Base-by-base conservation (phyloP, 306 rosid species). In the Carpinus viminea region DNA sequence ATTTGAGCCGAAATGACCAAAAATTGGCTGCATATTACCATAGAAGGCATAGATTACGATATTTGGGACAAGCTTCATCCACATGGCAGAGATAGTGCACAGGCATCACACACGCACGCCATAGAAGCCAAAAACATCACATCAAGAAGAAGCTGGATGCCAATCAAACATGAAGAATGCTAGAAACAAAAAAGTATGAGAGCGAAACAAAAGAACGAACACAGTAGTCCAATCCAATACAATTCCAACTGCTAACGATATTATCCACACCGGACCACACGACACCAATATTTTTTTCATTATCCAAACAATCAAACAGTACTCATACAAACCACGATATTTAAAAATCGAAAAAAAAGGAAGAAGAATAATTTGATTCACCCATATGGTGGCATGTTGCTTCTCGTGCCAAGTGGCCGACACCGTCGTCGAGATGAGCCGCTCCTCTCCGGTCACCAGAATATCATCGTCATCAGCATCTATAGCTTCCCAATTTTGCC, bases 341-440 rank as follows among this genome's bases (percentile, higher is more conserved):
- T 2, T 12, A 57, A 2, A 26, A 21, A 41, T 5, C 18, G 0
- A 36, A 31, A 24, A 50, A 2, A 16, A 1, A 18, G 4, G n/a
- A n/a, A 41, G 12, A 28, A 51, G 8, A 41, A 1, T 41, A 41
- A 5, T 12, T 28, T 69, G 28, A 70, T 78, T 41, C 21, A 82
- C 66, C 24, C 73, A 81, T 59, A 86, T 89, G 91, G 84, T 86
- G 86, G 91, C 87, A 84, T 79, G 93, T 81, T 77, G 86, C 72
- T 78, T 64, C 82, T 74, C 81, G 81, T 92, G 93, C 86, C 88
- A 85, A 84, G 73, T 86, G 88, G 90, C 87, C 74, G 80, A 76
- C 75, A 57, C 82, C 83, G 83, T 81, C 91, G 87, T 81, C 86
- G 72, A 66, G 26, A 66, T 3, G 51, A 66, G 41, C 50, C 11